A percentile compares a stretch with the other conserved stretches of the same genome.
Evolutionary conservation across 352 stramenopile genomes (phyloP).

Genomic region (Halophytophthora polymorphica): DNA sequence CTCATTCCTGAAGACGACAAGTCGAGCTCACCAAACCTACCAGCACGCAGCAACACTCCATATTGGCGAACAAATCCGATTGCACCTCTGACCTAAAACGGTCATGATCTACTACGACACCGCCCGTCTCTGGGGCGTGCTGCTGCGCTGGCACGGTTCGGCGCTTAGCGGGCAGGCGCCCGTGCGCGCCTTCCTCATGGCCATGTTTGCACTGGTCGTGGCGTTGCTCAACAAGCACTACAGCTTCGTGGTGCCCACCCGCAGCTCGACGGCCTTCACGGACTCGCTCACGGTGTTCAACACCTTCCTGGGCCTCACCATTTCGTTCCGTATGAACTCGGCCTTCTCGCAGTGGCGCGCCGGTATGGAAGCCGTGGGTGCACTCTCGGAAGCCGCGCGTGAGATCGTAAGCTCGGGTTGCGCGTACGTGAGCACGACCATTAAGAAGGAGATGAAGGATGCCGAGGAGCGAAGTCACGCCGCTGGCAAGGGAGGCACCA

Average conservation of each 20-base stretch:
- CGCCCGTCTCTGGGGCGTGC: slow-evolving; percentile 46
- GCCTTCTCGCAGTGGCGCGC: slow-evolving; percentile 76
- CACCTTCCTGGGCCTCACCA: slow-evolving; percentile 74
- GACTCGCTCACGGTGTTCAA: slow-evolving; percentile 86
- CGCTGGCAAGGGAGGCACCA: slow-evolving; percentile 1
- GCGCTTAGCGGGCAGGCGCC: slow-evolving; percentile 70
- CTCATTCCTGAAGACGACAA: too few relatives aligned
- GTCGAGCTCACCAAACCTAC: too few relatives aligned
- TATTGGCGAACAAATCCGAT: too few relatives aligned
- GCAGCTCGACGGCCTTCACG: slow-evolving; percentile 67
- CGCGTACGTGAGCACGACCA: slow-evolving; percentile 56
- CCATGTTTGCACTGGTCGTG: slow-evolving; percentile 52
- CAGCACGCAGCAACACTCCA: too few relatives aligned
- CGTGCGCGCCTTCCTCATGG: slow-evolving; percentile 60
- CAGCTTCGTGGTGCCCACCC: slow-evolving; percentile 62
- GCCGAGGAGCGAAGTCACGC: slow-evolving; percentile 7
- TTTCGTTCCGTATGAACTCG: slow-evolving; percentile 82
- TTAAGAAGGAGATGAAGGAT: slow-evolving; percentile 18
- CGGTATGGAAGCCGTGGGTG: slow-evolving; percentile 60
- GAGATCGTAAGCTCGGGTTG: slow-evolving; percentile 73
- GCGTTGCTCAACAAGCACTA: slow-evolving; percentile 50
- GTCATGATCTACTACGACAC: slow-evolving; percentile 88
- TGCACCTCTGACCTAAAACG: too few relatives aligned
- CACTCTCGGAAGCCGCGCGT: slow-evolving; percentile 56
- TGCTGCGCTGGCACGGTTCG: slow-evolving; percentile 72